These are phyloP conservation scores for Ascochyta fabae DNA, from an alignment of 2,329 filamentous ascomycete genomes.

Conservation along the genomic window DNA sequence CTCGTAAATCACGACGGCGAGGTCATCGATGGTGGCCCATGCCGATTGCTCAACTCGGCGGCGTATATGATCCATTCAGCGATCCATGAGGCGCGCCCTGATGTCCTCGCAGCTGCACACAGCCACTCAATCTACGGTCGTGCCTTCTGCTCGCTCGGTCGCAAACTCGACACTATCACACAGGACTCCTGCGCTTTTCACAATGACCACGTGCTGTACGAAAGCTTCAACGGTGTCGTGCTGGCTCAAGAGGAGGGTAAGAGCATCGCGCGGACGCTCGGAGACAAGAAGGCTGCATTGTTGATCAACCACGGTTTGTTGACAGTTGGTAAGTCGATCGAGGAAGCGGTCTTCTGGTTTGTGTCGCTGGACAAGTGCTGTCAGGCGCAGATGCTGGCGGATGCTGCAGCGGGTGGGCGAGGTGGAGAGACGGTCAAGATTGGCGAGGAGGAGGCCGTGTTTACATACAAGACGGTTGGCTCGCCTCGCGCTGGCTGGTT, in stretches of 20 bases:
- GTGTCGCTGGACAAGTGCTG: slow-evolving; percentile 61
- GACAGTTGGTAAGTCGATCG: slow-evolving; percentile 58
- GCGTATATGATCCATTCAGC: slow-evolving; percentile 68
- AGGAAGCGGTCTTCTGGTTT: slow-evolving; percentile 63
- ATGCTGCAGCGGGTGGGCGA: slow-evolving; percentile 64
- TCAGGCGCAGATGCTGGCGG: slow-evolving; percentile 60
- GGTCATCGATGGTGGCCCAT: slow-evolving; percentile 66
- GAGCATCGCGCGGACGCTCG: slow-evolving; percentile 58
- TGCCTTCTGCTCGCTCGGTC: slow-evolving; percentile 68
- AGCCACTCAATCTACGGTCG: slow-evolving; percentile 65
- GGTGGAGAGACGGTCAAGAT: slow-evolving; percentile 72
- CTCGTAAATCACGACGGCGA: slow-evolving; percentile 67
- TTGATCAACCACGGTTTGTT: slow-evolving; percentile 62
- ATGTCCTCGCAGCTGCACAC: slow-evolving; percentile 65
- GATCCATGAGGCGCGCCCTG: slow-evolving; percentile 64
- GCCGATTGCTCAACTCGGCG: slow-evolving; percentile 49
- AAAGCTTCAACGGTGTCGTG: slow-evolving; percentile 61
- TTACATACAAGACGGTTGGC: slow-evolving; percentile 71
- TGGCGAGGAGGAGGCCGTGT: slow-evolving; percentile 69
- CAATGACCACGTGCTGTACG: slow-evolving; percentile 61
- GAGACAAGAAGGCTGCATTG: slow-evolving; percentile 59
- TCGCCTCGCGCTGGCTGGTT: slow-evolving; percentile 68
- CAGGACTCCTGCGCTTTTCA: slow-evolving; percentile 64
- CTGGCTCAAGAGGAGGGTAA: slow-evolving; percentile 61
- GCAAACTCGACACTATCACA: slow-evolving; percentile 64